Evolutionary conservation across 148 eudicot species (phyloP).

Genomic region (Diospyros lotus): DNA sequence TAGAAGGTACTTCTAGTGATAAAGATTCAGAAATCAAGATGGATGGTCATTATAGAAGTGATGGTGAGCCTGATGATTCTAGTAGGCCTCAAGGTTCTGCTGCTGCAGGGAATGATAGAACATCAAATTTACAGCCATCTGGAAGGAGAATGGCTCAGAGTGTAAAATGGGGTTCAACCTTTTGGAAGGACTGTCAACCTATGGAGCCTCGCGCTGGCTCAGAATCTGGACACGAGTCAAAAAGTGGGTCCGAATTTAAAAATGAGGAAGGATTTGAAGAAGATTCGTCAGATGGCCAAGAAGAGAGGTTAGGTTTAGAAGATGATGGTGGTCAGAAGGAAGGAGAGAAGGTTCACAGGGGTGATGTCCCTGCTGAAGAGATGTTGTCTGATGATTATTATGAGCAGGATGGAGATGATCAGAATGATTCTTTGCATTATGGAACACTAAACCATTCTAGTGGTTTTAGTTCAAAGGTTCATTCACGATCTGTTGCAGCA

Average conservation of each 20-base stretch:
- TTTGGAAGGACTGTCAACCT: conserved; percentile 69
- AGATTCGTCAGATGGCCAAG: conserved; percentile 48
- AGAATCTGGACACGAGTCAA: conserved; percentile 66
- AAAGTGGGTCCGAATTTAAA: conserved; percentile 69
- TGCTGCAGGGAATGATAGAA: conserved; percentile 28
- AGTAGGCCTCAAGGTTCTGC: conserved; percentile 31
- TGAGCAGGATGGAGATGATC: conserved; percentile 91
- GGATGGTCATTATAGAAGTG: conserved; percentile 37
- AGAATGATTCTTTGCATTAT: conserved; percentile 52
- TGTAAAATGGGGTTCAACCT: conserved; percentile 78
- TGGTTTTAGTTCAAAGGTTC: conserved; percentile 38
- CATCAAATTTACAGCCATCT: conserved; percentile 38
- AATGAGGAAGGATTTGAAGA: conserved; percentile 65
- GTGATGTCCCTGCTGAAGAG: conserved; percentile 60
- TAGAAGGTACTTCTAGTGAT: conserved; percentile 53
- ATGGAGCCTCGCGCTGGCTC: conserved; percentile 29
- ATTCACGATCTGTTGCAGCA: conserved; percentile 28
- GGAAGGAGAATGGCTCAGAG: conserved; percentile 36
- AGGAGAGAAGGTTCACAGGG: conserved; percentile 35
- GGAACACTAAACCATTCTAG: conserved; percentile 31
- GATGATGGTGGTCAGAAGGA: conserved; percentile 43
- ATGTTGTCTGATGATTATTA: conserved; percentile 98
- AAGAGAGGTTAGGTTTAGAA: conserved; percentile 42
- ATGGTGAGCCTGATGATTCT: conserved; percentile 33
- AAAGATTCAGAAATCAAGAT: conserved; percentile 44